Evolutionary conservation across 2,329 filamentous ascomycete species (phyloP), one percentile per base, ranked within the genome.

Genomic region (Fusarium sp.): DNA sequence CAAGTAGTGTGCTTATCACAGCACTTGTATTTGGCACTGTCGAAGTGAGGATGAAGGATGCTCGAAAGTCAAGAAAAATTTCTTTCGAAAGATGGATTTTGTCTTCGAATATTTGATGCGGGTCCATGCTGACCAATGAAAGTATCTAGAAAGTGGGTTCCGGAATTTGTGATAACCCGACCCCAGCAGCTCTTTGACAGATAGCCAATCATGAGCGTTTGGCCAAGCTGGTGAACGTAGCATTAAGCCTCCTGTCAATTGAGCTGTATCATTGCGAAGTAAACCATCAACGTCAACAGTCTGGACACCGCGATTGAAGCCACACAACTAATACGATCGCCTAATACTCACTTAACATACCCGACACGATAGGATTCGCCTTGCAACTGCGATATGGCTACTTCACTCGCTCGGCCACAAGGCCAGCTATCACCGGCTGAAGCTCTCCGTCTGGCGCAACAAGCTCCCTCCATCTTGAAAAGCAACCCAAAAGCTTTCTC

Each of bases 381-480:
- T 9, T 50, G 28, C 47, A 34, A 13, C 33, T 11, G 6, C 54
- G 74, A 41, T 16, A 88, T 88, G 85, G 74, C 81, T 13, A 82
- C 83, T 8, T 84, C 86, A 38, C 81, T 90, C 18, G 80, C 88
- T 57, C 84, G 85, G 61, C 86, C 87, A 8, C 85, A 88, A 37
- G 83, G 83, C 72, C 83, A 86, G 72, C 82, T 90, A 34, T 82
- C 88, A 31, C 85, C 86, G 12, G 79, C 81, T 31, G 84, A 85
- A 68, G 87, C 85, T 53, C 80, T 89, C 62, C 78, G 84, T 70
- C 80, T 89, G 57, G 86, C 88, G n/a, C 86, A 89, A 72, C 83
- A 87, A 79, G 88, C 88, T 64, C 88, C 88, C 3, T 74, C 74
- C 52, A 83, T 90, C 63, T 81, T 90, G 61, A 80, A 80, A 68